Base-by-base conservation (phyloP, 2,329 filamentous ascomycete species). In the Aspergillus pseudoterreus region DNA sequence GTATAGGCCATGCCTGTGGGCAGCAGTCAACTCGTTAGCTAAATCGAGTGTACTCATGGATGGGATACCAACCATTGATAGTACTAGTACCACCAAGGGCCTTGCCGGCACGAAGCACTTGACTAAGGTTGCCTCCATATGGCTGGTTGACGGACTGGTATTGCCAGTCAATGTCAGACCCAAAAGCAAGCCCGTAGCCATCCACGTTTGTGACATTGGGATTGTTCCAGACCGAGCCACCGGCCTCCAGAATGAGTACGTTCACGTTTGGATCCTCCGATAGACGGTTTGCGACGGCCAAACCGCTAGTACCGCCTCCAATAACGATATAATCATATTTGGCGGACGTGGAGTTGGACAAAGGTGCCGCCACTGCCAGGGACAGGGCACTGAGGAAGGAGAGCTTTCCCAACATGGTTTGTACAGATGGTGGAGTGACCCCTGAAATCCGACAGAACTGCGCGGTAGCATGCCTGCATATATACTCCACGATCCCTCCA, bases 11-110 rank as follows among this genome's bases (percentile, higher is more conserved):
- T 70, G 30, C 70, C 71, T 72, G 15, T 22, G 19, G 45, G 15
- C 5, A 15, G 5, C 11, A n/a, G 9, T 43, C 15, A 2, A 22
- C 8, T 38, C 8, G 35, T 38, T n/a, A 38, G 35, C 35, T 38
- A 38, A 6, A n/a, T 4, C 2, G 0, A 14, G 6, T 38, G 35
- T 14, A 6, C 5, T 15, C 4, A 38, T 38, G 6, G 14, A 8
- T n/a, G 35, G 45, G 1, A 17, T 21, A 39, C 41, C 38, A 55
- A 66, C 68, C 74, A 54, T 77, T 77, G 47, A 78, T 75, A 4
- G 69, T 64, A 41, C 71, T 76, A 0, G 72, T 73, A 1, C 74
- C 75, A 24, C 71, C 74, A 4, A 77, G 56, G 1, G 71, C 73
- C 51, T 74, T 77, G 2, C 73, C 75, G 27, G 72, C 73, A 24